Base-by-base conservation (phyloP, 1,284 basidiomycete species). In the Volvariella volvacea region DNA sequence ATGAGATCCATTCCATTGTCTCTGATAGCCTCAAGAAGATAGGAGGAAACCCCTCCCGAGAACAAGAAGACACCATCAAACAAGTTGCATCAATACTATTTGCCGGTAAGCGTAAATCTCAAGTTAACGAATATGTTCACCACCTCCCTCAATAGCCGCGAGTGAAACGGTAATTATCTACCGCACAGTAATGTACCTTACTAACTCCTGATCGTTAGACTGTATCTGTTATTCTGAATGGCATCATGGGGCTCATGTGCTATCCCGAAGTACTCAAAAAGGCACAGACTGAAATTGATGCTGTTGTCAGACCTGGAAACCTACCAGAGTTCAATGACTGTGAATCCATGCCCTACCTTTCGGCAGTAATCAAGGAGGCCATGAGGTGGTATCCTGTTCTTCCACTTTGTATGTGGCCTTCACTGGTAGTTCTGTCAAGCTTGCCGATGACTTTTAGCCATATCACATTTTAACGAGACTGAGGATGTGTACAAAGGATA, bases 241-340 rank as follows among this genome's bases (percentile, higher is more conserved):
- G 78, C 30, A 21, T 52, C 4, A 42, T 65, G 25, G 66, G 66
- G 2, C 63, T 66, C 57, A 46, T 66, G 4, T 59, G 60, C 30
- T 60, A 62, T 38, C 70, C 66, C 1, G 55, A 63, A 2, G 57
- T 62, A 4, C 63, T 66, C 73, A 74, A 51, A 59, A 67, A 66
- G 45, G 71, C 71, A 0, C 73, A 74, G 50, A 59, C 53, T 15
- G 72, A 76, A 47, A 51, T 76, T 8, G 70, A 76, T 47, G 33
- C 50, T 4, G 61, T 71, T 15, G 53, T 70, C 19, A 73, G 74
- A 0, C 46, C 45, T 1, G 65, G 71, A 30, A 62, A 74, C 22
- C 56, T 75, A 16, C 77, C 78, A 0, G 64, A 65, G 4, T 74
- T 70, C 44, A 55, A 58, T n/a, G 76, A 73, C 52, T 51, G 54